Evolutionary conservation across 106 monocot genomes (phyloP).

Genomic region (Chionographis japonica): DNA sequence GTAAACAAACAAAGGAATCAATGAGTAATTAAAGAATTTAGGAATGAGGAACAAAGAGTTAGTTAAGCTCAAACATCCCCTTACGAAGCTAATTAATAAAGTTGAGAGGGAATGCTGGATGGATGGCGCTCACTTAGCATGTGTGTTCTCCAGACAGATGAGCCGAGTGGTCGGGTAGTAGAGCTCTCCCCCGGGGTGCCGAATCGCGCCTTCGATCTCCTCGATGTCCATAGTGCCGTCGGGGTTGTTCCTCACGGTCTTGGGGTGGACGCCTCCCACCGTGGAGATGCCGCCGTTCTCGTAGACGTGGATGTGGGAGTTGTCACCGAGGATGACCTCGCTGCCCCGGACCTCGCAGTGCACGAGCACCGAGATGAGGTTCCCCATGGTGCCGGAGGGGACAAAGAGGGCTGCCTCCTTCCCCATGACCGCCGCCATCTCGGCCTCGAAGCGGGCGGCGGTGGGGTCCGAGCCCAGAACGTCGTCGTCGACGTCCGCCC

Average conservation of each 20-base stretch:
- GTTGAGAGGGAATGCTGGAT: not conserved
- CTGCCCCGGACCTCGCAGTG: slow-evolving; percentile 96
- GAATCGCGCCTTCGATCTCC: slow-evolving; percentile 63
- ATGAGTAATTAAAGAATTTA: too few species aligned
- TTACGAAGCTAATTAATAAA: not conserved
- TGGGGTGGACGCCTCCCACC: slow-evolving; percentile 84
- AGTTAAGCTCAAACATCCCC: too few species aligned
- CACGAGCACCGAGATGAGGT: slow-evolving; percentile 85
- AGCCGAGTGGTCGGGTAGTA: slow-evolving; percentile 87
- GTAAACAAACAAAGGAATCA: too few species aligned
- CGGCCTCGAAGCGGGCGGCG: slow-evolving; percentile 33
- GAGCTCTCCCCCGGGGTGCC: slow-evolving; percentile 45
- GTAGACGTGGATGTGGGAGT: slow-evolving; percentile 90
- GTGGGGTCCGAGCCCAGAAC: slow-evolving; percentile 64
- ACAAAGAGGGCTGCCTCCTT: slow-evolving; percentile 91
- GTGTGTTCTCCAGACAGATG: slow-evolving; percentile 97
- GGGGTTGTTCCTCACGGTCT: slow-evolving; percentile 68
- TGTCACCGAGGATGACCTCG: slow-evolving; percentile 83
- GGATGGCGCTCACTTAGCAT: slow-evolving; percentile 76
- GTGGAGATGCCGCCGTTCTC: slow-evolving; percentile 95
- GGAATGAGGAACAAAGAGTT: too few species aligned
- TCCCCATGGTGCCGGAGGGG: slow-evolving; percentile 96
- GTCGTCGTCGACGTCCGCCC: slow-evolving; percentile 70
- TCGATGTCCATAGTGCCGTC: slow-evolving; percentile 87
- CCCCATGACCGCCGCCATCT: slow-evolving; percentile 55